These are phyloP conservation scores for Parietichytrium sp. DNA, from an alignment of 108 stramenopile species.

Conservation along the genomic window DNA sequence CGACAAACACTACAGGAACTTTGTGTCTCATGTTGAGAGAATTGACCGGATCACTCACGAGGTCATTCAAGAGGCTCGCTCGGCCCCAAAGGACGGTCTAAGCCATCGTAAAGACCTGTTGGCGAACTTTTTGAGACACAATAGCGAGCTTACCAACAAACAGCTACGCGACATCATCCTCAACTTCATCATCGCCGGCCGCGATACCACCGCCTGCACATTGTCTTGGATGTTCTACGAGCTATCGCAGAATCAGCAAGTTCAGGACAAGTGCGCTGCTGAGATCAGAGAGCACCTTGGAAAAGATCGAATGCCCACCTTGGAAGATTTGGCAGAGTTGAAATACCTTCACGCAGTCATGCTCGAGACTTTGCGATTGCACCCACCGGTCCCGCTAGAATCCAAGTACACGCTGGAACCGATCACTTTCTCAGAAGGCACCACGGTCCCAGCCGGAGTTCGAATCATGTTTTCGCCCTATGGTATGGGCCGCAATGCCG, in stretches of 20 bases:
- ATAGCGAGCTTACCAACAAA: conserved; percentile 37
- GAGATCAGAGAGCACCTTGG: conserved; percentile 46
- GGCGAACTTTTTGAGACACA: conserved; percentile 18
- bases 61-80: background rate
- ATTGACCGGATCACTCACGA: background rate
- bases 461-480: conserved; percentile 49
- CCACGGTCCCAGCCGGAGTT: conserved; percentile 46
- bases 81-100: background rate
- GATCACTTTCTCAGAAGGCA: conserved; percentile 59
- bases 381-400: conserved; percentile 57
- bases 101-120: conserved; percentile 38
- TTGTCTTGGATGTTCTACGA: conserved; percentile 60
- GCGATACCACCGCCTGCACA: conserved; percentile 61
- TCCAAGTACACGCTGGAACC: conserved; percentile 46
- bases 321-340: too few species aligned
- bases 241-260: conserved; percentile 49
- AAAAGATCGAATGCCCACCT: too few species aligned
- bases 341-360: conserved; percentile 52
- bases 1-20: conserved; percentile 12
- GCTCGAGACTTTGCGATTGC: conserved; percentile 61
- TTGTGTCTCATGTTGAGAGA: background rate
- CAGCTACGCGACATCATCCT: conserved; percentile 58
- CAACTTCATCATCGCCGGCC: conserved; percentile 60
- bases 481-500: conserved; percentile 48
- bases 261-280: conserved; percentile 44